These are phyloP conservation scores for Saccharum officinarum DNA, from an alignment of 176 grass and related monocot genomes.

Conservation along the genomic window DNA sequence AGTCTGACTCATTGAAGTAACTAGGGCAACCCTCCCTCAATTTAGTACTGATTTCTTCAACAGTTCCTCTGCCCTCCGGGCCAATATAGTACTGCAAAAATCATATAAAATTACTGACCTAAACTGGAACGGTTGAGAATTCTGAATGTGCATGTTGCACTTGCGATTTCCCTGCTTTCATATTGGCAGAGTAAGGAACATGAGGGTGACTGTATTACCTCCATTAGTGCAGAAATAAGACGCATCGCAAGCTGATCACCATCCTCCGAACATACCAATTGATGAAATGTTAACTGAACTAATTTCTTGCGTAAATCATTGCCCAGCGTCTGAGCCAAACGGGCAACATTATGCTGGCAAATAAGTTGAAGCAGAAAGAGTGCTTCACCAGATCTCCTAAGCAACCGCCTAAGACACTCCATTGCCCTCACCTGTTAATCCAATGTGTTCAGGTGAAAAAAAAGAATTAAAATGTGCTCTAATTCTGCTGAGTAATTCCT, in stretches of 20 bases:
- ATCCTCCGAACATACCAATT: conserved; percentile 94
- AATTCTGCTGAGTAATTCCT: background rate
- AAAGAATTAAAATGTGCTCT: conserved; percentile 14
- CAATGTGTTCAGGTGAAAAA: conserved; percentile 10
- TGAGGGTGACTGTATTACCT: conserved; percentile 49
- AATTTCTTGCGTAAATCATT: conserved; percentile 63
- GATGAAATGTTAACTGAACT: conserved; percentile 82
- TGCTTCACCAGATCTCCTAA: conserved; percentile 94
- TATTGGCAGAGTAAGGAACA: background rate
- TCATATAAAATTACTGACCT: conserved; percentile 14
- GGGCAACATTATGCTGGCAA: conserved; percentile 88
- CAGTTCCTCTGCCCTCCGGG: conserved; percentile 78
- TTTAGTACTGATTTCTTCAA: conserved; percentile 91
- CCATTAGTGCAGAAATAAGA: conserved; percentile 93
- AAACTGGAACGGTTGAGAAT: conserved; percentile 26
- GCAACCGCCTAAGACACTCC: conserved; percentile 95
- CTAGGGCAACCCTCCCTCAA: conserved; percentile 91
- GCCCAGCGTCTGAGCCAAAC: conserved; percentile 84
- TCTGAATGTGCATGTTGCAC: background rate
- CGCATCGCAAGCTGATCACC: conserved; percentile 75
- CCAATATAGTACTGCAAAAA: conserved; percentile 92
- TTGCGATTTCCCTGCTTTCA: background rate
- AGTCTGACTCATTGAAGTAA: conserved; percentile 94
- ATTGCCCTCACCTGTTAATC: conserved; percentile 90
- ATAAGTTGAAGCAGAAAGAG: conserved; percentile 94